Evolutionary conservation across 1,284 basidiomycete genomes (phyloP).

Genomic region (Moniliella sp.): DNA sequence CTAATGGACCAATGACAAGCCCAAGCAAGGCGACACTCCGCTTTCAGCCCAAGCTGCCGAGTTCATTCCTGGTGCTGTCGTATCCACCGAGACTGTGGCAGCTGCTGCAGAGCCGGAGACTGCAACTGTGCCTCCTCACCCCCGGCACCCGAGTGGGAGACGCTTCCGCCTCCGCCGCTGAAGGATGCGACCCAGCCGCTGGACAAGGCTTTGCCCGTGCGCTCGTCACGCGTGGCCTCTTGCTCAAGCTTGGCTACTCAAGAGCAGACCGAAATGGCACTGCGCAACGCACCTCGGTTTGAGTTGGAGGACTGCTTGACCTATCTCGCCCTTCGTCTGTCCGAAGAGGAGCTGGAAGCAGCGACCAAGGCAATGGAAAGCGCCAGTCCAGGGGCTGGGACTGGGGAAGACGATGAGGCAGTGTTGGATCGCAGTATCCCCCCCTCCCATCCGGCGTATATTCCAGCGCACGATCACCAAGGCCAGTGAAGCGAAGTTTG

Average conservation of each 20-base stretch:
- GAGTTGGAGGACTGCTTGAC: constrained; percentile 71
- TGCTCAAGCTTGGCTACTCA: constrained; percentile 69
- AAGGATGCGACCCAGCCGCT: background rate
- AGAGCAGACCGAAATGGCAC: constrained; percentile 48
- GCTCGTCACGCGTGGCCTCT: constrained; percentile 56
- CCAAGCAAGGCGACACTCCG: background rate
- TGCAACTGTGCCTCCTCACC: background rate
- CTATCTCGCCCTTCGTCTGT: constrained; percentile 13
- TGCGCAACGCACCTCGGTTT: constrained; percentile 44
- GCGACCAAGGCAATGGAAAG: constrained; percentile 5
- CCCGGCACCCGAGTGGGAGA: background rate
- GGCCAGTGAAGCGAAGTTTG: background rate
- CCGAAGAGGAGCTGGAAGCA: constrained; percentile 42
- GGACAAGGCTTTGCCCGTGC: constrained; percentile 44
- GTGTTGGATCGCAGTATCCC: constrained; percentile 39
- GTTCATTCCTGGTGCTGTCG: background rate
- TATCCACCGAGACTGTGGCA: background rate
- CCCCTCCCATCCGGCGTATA: constrained; percentile 49
- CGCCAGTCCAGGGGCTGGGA: constrained; percentile 14
- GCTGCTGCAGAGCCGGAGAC: background rate
- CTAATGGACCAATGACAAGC: background rate
- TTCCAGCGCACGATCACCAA: constrained; percentile 50
- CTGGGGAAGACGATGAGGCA: constrained; percentile 36
- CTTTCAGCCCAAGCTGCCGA: background rate
- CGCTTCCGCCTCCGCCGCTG: background rate